A percentile compares a stretch with the other conserved stretches of the same genome.
Evolutionary conservation across 495 filamentous ascomycete species (phyloP).

Genomic region (Lepraria neglecta): DNA sequence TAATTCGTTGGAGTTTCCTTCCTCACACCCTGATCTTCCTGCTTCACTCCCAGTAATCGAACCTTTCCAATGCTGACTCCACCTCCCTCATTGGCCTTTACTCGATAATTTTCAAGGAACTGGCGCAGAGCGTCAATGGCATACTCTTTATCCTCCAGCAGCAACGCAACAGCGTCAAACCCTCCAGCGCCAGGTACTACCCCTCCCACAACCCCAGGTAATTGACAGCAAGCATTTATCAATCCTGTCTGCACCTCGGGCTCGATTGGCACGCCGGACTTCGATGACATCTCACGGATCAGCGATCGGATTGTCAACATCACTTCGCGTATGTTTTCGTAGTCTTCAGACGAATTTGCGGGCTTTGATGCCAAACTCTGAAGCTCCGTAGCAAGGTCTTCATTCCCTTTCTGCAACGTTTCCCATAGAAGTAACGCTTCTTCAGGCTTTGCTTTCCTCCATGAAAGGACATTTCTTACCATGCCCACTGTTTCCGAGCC

Average conservation of each 20-base stretch:
- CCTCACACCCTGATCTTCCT: constrained; percentile 80
- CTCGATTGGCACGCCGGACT: constrained; percentile 81
- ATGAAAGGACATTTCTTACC: constrained; percentile 84
- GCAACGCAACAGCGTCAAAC: constrained; percentile 80
- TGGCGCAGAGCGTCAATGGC: constrained; percentile 57
- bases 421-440: constrained; percentile 66
- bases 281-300: constrained; percentile 68
- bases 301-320: constrained; percentile 50
- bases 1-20: constrained; percentile 58
- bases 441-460: constrained; percentile 63
- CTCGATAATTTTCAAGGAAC: constrained; percentile 60
- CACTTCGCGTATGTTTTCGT: constrained; percentile 36
- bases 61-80: constrained; percentile 64
- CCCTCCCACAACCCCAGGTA: constrained; percentile 80
- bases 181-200: constrained; percentile 94
- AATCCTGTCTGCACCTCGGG: constrained; percentile 77
- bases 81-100: constrained; percentile 43
- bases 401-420: constrained; percentile 66
- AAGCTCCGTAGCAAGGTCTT: constrained; percentile 59
- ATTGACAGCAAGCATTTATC: constrained; percentile 61
- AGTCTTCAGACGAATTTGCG: constrained; percentile 31
- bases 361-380: constrained; percentile 36
- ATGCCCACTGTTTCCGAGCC: constrained; percentile 89
- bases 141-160: constrained; percentile 66
- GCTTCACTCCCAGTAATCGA: constrained; percentile 68